Percentiles rank a stretch among this genome's conserved stretches.
phyloP scores from a whole-genome alignment of 306 rosid species.

The Fagus crenata region DNA sequence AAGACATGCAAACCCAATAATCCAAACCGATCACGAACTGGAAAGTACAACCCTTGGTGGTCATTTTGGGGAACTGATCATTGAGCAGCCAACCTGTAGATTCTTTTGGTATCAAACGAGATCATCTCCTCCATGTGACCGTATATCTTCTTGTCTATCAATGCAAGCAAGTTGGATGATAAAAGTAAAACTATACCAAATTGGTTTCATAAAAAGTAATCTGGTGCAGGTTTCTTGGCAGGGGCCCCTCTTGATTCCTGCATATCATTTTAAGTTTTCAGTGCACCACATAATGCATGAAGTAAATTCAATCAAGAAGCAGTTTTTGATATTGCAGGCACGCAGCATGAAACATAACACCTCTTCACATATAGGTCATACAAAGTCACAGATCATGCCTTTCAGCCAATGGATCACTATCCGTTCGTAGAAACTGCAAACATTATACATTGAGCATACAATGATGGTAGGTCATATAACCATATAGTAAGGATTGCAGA shows the following conservation, averaged over 20 bases:
- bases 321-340: neutral
- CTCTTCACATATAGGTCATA: neutral
- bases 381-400: neutral
- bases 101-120: slow-evolving; percentile 15
- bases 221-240: slow-evolving; percentile 94
- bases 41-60: slow-evolving; percentile 35
- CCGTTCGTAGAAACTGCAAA: neutral
- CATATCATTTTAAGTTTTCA: slow-evolving; percentile 20
- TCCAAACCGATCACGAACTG: slow-evolving; percentile 31
- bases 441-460: neutral
- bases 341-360: neutral
- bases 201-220: slow-evolving; percentile 70
- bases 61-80: slow-evolving; percentile 26
- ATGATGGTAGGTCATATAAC: neutral
- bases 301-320: slow-evolving; percentile 4
- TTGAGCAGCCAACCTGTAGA: slow-evolving; percentile 26
- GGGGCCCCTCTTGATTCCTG: slow-evolving; percentile 96
- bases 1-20: slow-evolving; percentile 41
- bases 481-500: neutral
- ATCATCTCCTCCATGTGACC: slow-evolving; percentile 32
- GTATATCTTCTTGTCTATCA: slow-evolving; percentile 35
- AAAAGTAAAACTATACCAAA: slow-evolving; percentile 12
- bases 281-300: neutral
- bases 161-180: slow-evolving; percentile 35
- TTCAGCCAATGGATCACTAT: neutral